Base-by-base conservation (phyloP, 345 rosid species). In the Xanthoceras sorbifolium region DNA sequence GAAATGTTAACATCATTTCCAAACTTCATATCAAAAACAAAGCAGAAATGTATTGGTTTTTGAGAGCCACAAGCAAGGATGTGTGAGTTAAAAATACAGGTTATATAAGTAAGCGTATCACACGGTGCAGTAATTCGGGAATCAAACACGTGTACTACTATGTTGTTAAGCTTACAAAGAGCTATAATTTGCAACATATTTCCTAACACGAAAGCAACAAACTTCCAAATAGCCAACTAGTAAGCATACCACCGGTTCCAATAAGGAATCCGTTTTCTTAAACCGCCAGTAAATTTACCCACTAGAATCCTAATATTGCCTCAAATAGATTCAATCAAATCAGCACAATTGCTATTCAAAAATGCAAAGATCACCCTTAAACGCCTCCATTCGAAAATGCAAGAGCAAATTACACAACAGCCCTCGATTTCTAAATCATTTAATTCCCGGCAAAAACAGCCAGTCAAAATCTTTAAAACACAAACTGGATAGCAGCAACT, bases 111-210 rank as follows among this genome's bases (percentile, higher is more conserved):
- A 55, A 36, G 34, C 28, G 40, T 10, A 26, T 44, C 26, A 3
- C 9, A 23, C 5, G 0, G n/a, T 0, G 11, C 40, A n/a, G 1
- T 44, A 61, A 61, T 44, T 11, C 52, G 12, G 46, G 42, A 12
- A 44, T 11, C 22, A 1, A 42, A 48, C 29, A 10, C 22, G 0
- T 10, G 38, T 18, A 44, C 68, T 73, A 6, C 18, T 55, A 48
- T 63, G 15, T 57, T 32, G 18, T 72, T 17, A 28, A 11, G 52
- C 23, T 44, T 20, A 32, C 50, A 7, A 61, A 44, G 59, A 63
- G 60, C 57, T 48, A 69, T 42, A n/a, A 46, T 67, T 67, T 17
- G 69, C 72, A 72, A 36, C 26, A 72, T 46, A 34, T 68, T 72
- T 64, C 34, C 74, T 26, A 38, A 11, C 71, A 71, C 20, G 17